Conservation (phyloP, 352 stramenopile species). For the Globisporangium sylvaticum region DNA sequence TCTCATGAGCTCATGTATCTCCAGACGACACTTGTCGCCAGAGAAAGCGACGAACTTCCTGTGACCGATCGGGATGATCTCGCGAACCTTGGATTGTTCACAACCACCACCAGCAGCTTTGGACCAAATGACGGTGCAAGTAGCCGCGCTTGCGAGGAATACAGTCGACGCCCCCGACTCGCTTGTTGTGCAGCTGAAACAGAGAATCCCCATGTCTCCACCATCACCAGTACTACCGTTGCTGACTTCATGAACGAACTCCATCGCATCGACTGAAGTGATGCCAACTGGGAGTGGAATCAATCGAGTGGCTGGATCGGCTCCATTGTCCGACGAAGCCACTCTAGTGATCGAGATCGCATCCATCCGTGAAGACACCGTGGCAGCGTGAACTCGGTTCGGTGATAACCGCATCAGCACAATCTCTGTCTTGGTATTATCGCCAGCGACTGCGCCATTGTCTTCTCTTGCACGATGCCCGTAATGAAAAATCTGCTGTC, state of each 20-base stretch:
- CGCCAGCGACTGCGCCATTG: background rate
- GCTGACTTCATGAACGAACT: conserved; percentile 9
- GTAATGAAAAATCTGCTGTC: conserved; percentile 21
- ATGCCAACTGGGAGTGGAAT: conserved; percentile 4
- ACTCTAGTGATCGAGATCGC: conserved; percentile 14
- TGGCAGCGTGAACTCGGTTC: conserved; percentile 17
- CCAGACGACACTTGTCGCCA: conserved; percentile 2
- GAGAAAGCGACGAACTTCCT: conserved; percentile 7
- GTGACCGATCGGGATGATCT: background rate
- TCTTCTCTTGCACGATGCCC: conserved; percentile 3
- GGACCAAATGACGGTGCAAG: conserved; percentile 1
- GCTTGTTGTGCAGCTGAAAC: background rate
- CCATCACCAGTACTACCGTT: background rate
- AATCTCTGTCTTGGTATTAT: conserved; percentile 17
- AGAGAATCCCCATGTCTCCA: background rate
- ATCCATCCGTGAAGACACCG: conserved; percentile 22
- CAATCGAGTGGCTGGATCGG: background rate
- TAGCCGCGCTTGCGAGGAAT: conserved; percentile 1
- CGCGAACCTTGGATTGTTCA: background rate
- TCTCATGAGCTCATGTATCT: conserved; percentile 4
- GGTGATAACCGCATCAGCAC: conserved; percentile 28
- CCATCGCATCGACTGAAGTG: conserved; percentile 1
- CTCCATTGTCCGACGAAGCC: background rate
- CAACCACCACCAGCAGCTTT: no score
- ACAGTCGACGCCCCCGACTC: background rate